Evolutionary conservation across 1,284 basidiomycete genomes (phyloP), one percentile per base, ranked within the genome.

Genomic region (Fomes fomentarius): DNA sequence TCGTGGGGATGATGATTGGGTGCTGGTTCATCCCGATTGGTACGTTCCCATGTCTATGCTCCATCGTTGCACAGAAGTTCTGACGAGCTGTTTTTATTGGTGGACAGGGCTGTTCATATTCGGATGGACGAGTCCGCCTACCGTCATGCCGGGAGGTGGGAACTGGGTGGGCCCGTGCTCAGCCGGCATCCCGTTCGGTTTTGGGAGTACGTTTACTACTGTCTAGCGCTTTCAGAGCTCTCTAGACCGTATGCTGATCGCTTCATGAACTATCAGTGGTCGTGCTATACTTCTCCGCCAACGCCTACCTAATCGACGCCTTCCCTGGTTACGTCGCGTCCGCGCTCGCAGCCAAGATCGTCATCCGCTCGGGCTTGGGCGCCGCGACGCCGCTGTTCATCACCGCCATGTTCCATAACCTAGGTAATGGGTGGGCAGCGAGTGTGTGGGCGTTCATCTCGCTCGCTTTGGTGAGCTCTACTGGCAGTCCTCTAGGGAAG

Each of bases 371-470:
- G 0, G 80, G 80, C 0, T 75, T 83, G 5, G 88, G 83, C 7
- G 84, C 87, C 0, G 80, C 82, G 0, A 89, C 90, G 75, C 88
- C 88, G 7, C 71, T 91, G 9, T 90, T 89, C 71, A 85, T 70
- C 62, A 68, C 68, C 19, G 67, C 69, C 34, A 78, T 82, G 74
- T 81, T 79, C 70, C 66, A 75, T 34, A 71, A 70, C 31, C 71
- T 82, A 33, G 79, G 80, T 15, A 75, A 79, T 35, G 75, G 79
- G 59, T 83, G 81, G 81, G 80, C 78, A 4, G 72, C 77, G 33
- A 77, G 78, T 30, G 59, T 54, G 11, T 69, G 64, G 62, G 65
- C 64, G 75, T 57, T 68, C 79, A 67, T 82, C 33, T 69, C 77
- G 0, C 60, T 71, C 19, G 73, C 65, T 19, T 72, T 74, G 66